Evolutionary conservation across 768 basidiomycete genomes (phyloP).

Genomic region (Auricularia cornea): DNA sequence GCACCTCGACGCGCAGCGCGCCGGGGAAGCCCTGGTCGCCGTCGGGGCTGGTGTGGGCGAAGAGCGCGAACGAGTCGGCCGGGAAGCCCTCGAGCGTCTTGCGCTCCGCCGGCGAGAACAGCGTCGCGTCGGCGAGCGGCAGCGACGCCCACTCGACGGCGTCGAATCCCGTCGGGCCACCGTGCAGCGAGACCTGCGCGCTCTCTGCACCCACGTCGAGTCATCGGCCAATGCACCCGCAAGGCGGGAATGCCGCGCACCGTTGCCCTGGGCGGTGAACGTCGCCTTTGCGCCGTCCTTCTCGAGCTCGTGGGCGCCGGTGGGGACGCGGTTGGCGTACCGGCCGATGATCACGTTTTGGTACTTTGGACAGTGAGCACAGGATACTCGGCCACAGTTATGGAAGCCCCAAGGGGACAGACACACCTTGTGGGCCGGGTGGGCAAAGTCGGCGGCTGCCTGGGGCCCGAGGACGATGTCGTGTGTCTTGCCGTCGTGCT

Average conservation of each 20-base stretch:
- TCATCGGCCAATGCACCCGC: too few relatives aligned
- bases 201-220: too few relatives aligned
- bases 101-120: constrained; percentile 52
- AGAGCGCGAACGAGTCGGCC: constrained; percentile 38
- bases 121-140: constrained; percentile 21
- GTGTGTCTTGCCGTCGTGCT: constrained; percentile 66
- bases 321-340: constrained; percentile 65
- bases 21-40: constrained; percentile 71
- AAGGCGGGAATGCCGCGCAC: too few relatives aligned
- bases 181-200: constrained; percentile 56
- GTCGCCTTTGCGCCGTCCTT: constrained; percentile 43
- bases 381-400: neutral
- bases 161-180: constrained; percentile 63
- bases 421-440: constrained; percentile 31
- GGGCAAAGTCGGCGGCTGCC: constrained; percentile 44
- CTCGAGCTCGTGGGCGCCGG: constrained; percentile 43
- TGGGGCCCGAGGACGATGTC: constrained; percentile 73
- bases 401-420: neutral
- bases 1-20: constrained; percentile 47
- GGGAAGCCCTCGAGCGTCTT: constrained; percentile 24
- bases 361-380: constrained; percentile 26
- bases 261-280: constrained; percentile 35
- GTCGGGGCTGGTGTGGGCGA: constrained; percentile 48
- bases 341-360: constrained; percentile 66
- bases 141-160: constrained; percentile 38